Base-by-base conservation (phyloP, 2,329 filamentous ascomycete species). In the Pyrenophora graminea region DNA sequence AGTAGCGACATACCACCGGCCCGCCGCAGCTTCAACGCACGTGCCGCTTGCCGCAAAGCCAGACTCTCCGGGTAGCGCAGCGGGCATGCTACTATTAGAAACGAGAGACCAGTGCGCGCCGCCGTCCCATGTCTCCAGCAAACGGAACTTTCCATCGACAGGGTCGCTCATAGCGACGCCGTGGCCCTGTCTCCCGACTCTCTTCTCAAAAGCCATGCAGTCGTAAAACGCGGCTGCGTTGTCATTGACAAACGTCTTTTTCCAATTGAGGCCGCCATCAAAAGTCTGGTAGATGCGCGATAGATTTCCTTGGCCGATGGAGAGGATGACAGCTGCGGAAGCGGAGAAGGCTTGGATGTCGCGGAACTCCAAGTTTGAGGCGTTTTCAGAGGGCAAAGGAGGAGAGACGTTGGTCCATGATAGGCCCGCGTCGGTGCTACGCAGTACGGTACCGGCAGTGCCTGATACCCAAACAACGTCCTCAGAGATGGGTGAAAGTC, bases 91-190 rank as follows among this genome's bases (percentile, higher is more conserved):
- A 27, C 25, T 10, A 36, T 27, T 32, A 42, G 45, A 17, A 1
- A 68, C 48, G 23, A 65, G 48, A 2, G 41, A 36, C 66, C 66
- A 69, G 10, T 46, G 57, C 27, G 39, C 40, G 8, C 66, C 66
- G 7, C 59, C 57, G 45, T 68, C 57, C 54, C 59, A 61, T 1
- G 66, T 67, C 31, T 67, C 64, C 4, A 69, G 53, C 4, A 69
- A 37, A n/a, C 65, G 55, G 30, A 69, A 66, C 39, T 57, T 62
- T 2, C 66, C 64, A 39, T 62, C 37, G 4, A 69, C 66, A 12
- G 66, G 66, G 55, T 68, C 66, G 17, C 65, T 68, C 56, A 67
- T 53, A 6, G 65, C 65, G 2, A 69, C 42, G 2, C 66, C 66
- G 33, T 63, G 59, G 1, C 36, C 19, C 39, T 45, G 23, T 48